Conservation (phyloP, 2,329 filamentous ascomycete genomes). For the Colletotrichum coccodes region DNA sequence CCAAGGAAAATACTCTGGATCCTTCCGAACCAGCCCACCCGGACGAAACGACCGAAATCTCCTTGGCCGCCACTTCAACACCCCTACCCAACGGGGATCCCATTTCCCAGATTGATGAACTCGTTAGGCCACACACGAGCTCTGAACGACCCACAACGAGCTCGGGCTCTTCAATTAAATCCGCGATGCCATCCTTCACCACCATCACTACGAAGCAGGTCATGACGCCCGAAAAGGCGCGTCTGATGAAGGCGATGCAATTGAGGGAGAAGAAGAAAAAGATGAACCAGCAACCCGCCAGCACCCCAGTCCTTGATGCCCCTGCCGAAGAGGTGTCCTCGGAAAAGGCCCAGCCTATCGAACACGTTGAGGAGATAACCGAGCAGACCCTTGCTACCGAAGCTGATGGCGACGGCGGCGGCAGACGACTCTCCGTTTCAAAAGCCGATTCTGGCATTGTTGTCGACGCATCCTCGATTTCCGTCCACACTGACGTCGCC, state of each 20-base stretch:
- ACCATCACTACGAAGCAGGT: constrained; percentile 53
- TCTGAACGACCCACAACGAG: constrained; percentile 54
- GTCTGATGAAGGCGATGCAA: constrained; percentile 94
- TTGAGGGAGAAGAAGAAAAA: constrained; percentile 82
- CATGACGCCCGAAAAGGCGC: constrained; percentile 88
- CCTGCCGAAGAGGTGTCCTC: constrained; percentile 33
- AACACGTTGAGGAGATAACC: constrained; percentile 36
- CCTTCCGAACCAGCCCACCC: constrained; percentile 43
- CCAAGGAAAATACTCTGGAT: constrained; percentile 44
- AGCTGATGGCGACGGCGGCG: constrained; percentile 35
- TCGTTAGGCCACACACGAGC: constrained; percentile 46
- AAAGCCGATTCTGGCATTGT: constrained; percentile 67
- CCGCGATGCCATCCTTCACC: constrained; percentile 43
- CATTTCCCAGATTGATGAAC: constrained; percentile 38
- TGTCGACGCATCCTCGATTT: constrained; percentile 55
- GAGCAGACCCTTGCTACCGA: constrained; percentile 37
- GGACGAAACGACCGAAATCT: constrained; percentile 49
- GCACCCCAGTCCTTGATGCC: constrained; percentile 39
- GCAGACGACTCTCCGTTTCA: constrained; percentile 49
- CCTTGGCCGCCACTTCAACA: constrained; percentile 44
- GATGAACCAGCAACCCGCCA: constrained; percentile 45
- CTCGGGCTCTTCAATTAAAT: constrained; percentile 56
- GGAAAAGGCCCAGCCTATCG: constrained; percentile 32
- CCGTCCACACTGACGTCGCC: constrained; percentile 55
- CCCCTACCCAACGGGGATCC: constrained; percentile 47